Evolutionary conservation across 2,329 filamentous ascomycete genomes (phyloP).

Genomic region (Stagonosporopsis vannaccii): DNA sequence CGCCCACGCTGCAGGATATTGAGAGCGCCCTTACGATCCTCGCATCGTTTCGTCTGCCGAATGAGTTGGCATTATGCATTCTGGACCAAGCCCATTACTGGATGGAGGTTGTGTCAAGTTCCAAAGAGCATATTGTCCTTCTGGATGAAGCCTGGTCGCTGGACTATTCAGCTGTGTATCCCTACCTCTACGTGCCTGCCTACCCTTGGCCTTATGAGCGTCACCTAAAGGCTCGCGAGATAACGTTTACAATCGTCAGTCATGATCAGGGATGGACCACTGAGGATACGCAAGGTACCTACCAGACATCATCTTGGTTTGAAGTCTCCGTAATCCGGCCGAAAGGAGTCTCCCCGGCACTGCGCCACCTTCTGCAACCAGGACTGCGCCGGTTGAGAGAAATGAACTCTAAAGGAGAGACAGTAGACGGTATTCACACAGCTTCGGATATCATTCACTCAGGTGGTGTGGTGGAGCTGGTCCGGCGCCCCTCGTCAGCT

Average conservation of each 20-base stretch:
- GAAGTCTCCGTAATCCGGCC: conserved; percentile 24
- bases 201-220: neutral
- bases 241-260: conserved; percentile 28
- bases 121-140: conserved; percentile 1
- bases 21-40: conserved; percentile 10
- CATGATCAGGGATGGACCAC: conserved; percentile 35
- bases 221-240: conserved; percentile 20
- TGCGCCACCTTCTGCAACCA: neutral
- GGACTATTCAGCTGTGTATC: conserved; percentile 15
- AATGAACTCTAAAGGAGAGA: neutral
- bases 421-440: neutral
- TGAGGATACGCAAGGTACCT: conserved; percentile 20
- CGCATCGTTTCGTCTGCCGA: conserved; percentile 18
- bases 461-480: neutral
- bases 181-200: conserved; percentile 12
- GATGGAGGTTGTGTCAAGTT: conserved; percentile 1
- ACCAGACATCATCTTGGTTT: conserved; percentile 32
- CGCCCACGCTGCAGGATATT: conserved; percentile 5
- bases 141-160: conserved; percentile 12
- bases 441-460: conserved; percentile 1
- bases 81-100: conserved; percentile 29
- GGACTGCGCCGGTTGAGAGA: conserved; percentile 2
- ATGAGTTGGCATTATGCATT: conserved; percentile 24
- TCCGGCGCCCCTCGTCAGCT: conserved; percentile 11
- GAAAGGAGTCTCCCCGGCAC: neutral